These are phyloP conservation scores for Paradendryphiella salina DNA, from an alignment of 2,329 filamentous ascomycete genomes.

Conservation along the genomic window DNA sequence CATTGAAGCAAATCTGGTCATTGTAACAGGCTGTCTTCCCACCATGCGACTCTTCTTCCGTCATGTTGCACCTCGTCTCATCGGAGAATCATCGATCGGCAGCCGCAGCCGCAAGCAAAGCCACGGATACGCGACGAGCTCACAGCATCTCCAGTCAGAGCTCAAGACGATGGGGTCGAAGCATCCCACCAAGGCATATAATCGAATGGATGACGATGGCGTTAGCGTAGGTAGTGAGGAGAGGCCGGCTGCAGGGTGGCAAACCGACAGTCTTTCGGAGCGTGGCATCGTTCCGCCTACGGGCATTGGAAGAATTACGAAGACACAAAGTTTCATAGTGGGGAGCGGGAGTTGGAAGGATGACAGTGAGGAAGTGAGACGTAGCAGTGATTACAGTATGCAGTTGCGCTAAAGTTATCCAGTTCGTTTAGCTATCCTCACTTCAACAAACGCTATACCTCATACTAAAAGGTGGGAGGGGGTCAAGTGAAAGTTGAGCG, in stretches of 20 bases:
- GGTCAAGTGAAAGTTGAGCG: no score
- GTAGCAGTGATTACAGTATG: background rate
- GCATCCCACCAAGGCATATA: conserved; percentile 2
- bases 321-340: conserved; percentile 1
- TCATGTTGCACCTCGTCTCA: conserved; percentile 39
- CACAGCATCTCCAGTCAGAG: conserved; percentile 1
- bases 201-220: conserved; percentile 11
- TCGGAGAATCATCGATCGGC: conserved; percentile 17
- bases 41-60: conserved; percentile 49
- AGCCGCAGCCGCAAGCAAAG: conserved; percentile 7
- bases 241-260: background rate
- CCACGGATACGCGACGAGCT: conserved; percentile 1
- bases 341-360: background rate
- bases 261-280: background rate
- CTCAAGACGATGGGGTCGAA: conserved; percentile 14
- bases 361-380: background rate
- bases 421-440: no score
- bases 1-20: conserved; percentile 49
- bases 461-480: no score
- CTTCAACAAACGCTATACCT: no score
- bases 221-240: conserved; percentile 19
- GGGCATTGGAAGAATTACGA: background rate
- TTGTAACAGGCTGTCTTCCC: conserved; percentile 50
- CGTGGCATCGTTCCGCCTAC: background rate
- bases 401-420: no score